Evolutionary conservation across 2,329 filamentous ascomycete species (phyloP), one percentile per base, ranked within the genome.

Genomic region (Penicillium sp.): DNA sequence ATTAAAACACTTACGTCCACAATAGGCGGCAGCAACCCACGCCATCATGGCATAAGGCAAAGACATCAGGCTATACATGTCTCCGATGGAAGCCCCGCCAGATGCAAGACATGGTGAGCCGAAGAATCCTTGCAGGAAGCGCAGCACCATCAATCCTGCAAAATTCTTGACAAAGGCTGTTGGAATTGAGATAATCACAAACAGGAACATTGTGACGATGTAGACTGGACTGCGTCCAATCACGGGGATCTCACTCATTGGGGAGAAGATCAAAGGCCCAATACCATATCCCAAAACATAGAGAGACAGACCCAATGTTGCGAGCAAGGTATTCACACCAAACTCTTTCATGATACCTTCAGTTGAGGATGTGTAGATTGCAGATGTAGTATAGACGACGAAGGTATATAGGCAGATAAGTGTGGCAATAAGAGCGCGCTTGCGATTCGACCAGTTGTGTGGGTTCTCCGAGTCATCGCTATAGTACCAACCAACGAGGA

Each of bases 161-260:
- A 85, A 87, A 72, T 85, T 87, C 41, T 81, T 71, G 3, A 83
- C 83, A 0, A 89, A 68, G 0, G 85, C 83, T 0, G 85, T 83
- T 0, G 86, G 86, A 14, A 90, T 79, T 6, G 81, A 83, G 10
- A 90, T 70, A 56, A 89, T 79, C 45, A 87, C 83, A 67, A 89
- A 90, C 27, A 90, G 74, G 54, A 81, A 81, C 74, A 90, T 86
- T 9, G 86, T 86, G 60, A 82, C 68, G 34, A 88, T 81, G 69
- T 90, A 90, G 6, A 87, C 81, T 0, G 83, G 82, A 62, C 86
- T 89, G 7, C 87, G 79, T 2, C 88, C 87, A 47, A 90, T 80
- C 42, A 78, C 67, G 0, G 87, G 85, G 19, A 90, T 82, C 71
- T 90, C 87, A 45, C 78, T 82, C 39, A 90, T 70, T 0, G 87